Base-by-base conservation (phyloP, 805 yeast species). In the Spencermartinsiella europaea region DNA sequence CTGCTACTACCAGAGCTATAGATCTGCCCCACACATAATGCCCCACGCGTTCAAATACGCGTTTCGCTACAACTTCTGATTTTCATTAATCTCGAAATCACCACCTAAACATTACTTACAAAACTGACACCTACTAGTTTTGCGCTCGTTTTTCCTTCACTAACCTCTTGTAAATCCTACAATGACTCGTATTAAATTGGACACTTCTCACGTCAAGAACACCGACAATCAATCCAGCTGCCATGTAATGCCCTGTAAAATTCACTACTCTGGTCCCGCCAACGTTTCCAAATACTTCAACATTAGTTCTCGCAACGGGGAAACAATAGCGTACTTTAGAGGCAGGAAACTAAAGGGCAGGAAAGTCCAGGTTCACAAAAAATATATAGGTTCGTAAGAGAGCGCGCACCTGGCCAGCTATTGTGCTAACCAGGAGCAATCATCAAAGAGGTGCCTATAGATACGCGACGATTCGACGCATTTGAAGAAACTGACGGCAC, bases 211-310 rank as follows among this genome's bases (percentile, higher is more conserved):
- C 5, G 16, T 20, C 7, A n/a, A 17, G 5, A 14, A 42, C 5
- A 19, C 34, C 19, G 4, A 7, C 5, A 14, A 31, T 16, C 27
- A 40, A 4, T 50, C 54, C 4, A 46, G 40, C 3, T 48, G 57
- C 38, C 61, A 59, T 43, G 51, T 59, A 8, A 25, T 59, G 34
- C 63, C 63, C 2, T 59, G 63, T 25, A 57, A 57, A 25, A 56
- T 59, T 14, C 53, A 55, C 21, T 48, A 59, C 43, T 46, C 50
- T 7, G 61, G 63, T 10, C 48, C 51, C 2, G 59, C 59, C 16
- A 50, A 50, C n/a, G 63, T 56, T 17, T 22, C 44, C 10, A 42
- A 46, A 34, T 56, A 55, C 40, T 56, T 59, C 36, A 10, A 27
- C 15, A n/a, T 36, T 19, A 12, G 25, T 7, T 21, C 35, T 7